A percentile compares a stretch with the other conserved stretches of the same genome.
Conservation (phyloP, 495 filamentous ascomycete species). For the Penicillium tannophilum region DNA sequence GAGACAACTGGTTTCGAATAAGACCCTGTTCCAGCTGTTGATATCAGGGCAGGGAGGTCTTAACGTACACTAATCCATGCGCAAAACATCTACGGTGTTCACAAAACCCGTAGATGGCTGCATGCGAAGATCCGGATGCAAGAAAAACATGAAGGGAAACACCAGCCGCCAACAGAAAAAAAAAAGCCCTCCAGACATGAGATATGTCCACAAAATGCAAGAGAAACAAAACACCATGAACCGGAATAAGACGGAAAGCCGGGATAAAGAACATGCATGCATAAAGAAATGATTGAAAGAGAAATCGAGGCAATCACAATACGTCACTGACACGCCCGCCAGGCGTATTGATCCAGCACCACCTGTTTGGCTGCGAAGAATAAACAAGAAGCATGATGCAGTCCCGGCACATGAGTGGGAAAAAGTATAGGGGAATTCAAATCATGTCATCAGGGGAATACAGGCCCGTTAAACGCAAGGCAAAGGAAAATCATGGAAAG, state of each 20-base stretch:
- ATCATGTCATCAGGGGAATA: slow-evolving; percentile 40
- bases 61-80: slow-evolving; percentile 82
- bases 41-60: slow-evolving; percentile 56
- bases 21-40: slow-evolving; percentile 47
- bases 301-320: slow-evolving; percentile 27
- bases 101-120: slow-evolving; percentile 40
- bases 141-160: slow-evolving; percentile 32
- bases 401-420: slow-evolving; percentile 26
- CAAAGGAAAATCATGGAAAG: slow-evolving; percentile 20
- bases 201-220: slow-evolving; percentile 38
- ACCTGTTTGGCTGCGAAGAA: slow-evolving; percentile 30
- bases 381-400: slow-evolving; percentile 29
- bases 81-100: slow-evolving; percentile 62
- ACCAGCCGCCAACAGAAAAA: slow-evolving; percentile 36
- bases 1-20: slow-evolving; percentile 58
- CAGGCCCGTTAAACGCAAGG: slow-evolving; percentile 21
- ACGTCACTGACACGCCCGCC: slow-evolving; percentile 43
- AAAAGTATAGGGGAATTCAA: slow-evolving; percentile 29
- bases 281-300: slow-evolving; percentile 14
- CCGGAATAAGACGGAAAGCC: slow-evolving; percentile 17
- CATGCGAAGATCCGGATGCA: slow-evolving; percentile 40
- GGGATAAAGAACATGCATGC: slow-evolving; percentile 30
- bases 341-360: slow-evolving; percentile 35
- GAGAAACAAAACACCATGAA: slow-evolving; percentile 27
- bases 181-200: slow-evolving; percentile 31